phyloP scores from a whole-genome alignment of 2,329 filamentous ascomycete genomes.

The Cylindrodendrum hubeiense region DNA sequence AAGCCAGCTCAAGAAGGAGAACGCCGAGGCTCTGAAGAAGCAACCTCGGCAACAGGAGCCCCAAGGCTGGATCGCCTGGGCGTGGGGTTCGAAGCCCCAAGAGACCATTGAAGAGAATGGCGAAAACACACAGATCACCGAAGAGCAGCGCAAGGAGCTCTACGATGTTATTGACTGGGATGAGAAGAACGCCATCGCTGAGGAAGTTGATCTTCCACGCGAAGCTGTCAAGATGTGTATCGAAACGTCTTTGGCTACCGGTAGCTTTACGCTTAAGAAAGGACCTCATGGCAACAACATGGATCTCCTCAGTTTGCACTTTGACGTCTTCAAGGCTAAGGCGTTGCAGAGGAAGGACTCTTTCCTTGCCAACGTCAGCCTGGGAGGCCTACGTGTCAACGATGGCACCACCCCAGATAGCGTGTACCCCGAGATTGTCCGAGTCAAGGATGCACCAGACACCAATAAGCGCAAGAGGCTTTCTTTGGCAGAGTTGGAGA shows the following conservation, averaged over 20 bases:
- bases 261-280: constrained; percentile 93
- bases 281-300: constrained; percentile 70
- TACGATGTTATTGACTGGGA: constrained; percentile 99
- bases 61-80: constrained; percentile 92
- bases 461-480: constrained; percentile 59
- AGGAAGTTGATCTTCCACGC: constrained; percentile 88
- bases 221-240: constrained; percentile 95
- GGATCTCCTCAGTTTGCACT: constrained; percentile 91
- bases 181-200: constrained; percentile 90
- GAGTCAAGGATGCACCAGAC: constrained; percentile 87
- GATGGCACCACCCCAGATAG: constrained; percentile 95
- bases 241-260: constrained; percentile 92
- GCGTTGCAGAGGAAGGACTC: constrained; percentile 92
- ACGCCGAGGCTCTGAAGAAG: constrained; percentile 85
- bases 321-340: constrained; percentile 94
- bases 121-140: constrained; percentile 89
- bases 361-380: constrained; percentile 86
- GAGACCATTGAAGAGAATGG: constrained; percentile 68
- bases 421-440: constrained; percentile 93
- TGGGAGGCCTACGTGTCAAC: constrained; percentile 93
- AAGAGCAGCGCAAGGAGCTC: constrained; percentile 94
- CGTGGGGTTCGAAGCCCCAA: constrained; percentile 85
- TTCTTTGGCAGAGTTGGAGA: constrained; percentile 67
- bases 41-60: constrained; percentile 68
- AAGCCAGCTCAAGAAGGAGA: constrained; percentile 95